Conservation (phyloP, 257 asterid species). For the Petunia secreta region DNA sequence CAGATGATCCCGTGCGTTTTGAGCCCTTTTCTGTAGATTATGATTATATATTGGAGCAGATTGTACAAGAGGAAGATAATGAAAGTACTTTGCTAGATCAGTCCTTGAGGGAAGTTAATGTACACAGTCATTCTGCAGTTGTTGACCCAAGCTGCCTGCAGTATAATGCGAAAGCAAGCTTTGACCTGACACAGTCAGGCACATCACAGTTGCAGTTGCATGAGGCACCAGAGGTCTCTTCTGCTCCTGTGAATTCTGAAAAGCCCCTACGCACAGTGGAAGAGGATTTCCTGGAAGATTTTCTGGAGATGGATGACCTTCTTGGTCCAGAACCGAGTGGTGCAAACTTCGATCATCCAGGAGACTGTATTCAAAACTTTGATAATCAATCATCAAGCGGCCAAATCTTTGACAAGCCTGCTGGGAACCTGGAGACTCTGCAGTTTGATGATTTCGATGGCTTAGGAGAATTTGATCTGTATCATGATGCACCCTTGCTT, state of each 20-base stretch:
- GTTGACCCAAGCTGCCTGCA: slow-evolving; percentile 35
- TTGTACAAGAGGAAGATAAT: slow-evolving; percentile 46
- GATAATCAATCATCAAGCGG: neutral
- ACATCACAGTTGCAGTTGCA: slow-evolving; percentile 43
- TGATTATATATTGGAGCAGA: slow-evolving; percentile 37
- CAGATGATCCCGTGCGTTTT: slow-evolving; percentile 44
- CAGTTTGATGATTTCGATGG: slow-evolving; percentile 52
- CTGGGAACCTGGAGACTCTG: slow-evolving; percentile 37
- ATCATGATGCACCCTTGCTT: slow-evolving; percentile 48
- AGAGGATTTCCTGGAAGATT: slow-evolving; percentile 68
- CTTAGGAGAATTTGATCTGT: slow-evolving; percentile 62
- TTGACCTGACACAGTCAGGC: slow-evolving; percentile 50
- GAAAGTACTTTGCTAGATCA: slow-evolving; percentile 45
- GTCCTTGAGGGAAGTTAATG: slow-evolving; percentile 40
- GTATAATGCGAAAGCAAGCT: slow-evolving; percentile 39
- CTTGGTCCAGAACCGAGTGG: slow-evolving; percentile 44
- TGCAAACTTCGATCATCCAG: slow-evolving; percentile 35
- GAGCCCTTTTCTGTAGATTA: slow-evolving; percentile 37
- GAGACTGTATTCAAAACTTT: neutral
- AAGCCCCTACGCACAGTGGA: slow-evolving; percentile 30
- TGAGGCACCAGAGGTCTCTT: slow-evolving; percentile 67
- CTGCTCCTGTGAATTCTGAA: slow-evolving; percentile 36
- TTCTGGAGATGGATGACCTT: slow-evolving; percentile 83
- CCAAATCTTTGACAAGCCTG: slow-evolving; percentile 16
- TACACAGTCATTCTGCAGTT: slow-evolving; percentile 32